phyloP scores from a whole-genome alignment of 1,139 yeast species.

The Blastobotrys buckinghamii region DNA sequence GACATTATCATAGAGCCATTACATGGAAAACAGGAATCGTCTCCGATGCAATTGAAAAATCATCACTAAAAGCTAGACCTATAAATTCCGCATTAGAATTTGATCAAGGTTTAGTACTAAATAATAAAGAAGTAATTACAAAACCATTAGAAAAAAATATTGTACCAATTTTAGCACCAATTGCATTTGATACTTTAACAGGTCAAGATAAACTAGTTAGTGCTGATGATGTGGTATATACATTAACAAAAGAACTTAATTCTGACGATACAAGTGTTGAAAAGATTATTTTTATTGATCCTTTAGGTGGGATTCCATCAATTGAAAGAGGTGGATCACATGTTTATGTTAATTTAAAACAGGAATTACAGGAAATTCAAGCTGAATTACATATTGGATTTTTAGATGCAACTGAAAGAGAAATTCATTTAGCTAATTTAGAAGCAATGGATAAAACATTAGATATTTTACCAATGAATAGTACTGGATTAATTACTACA shows the following conservation, averaged over 20 bases:
- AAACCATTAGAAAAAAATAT: conserved; percentile 38
- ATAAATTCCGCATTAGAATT: conserved; percentile 35
- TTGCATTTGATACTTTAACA: conserved; percentile 41
- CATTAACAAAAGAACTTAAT: conserved; percentile 33
- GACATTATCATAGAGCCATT: conserved; percentile 21
- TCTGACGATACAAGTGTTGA: conserved; percentile 52
- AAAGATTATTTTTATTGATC: conserved; percentile 72
- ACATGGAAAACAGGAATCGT: conserved; percentile 23
- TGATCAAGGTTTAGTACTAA: conserved; percentile 14
- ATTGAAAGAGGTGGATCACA: conserved; percentile 67
- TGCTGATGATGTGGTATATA: conserved; percentile 35
- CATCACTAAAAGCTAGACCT: conserved; percentile 26
- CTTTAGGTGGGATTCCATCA: conserved; percentile 86
- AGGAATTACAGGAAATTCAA: conserved; percentile 65
- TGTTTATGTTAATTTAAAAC: conserved; percentile 78
- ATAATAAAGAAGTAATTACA: conserved; percentile 30
- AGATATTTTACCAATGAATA: conserved; percentile 41
- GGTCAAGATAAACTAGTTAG: conserved; percentile 36
- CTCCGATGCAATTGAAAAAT: conserved; percentile 23
- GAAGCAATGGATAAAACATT: conserved; percentile 45
- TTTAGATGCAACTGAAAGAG: conserved; percentile 41
- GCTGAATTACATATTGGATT: conserved; percentile 46
- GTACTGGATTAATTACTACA: conserved; percentile 49
- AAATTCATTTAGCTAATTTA: conserved; percentile 51
- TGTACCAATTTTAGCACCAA: conserved; percentile 59